These are phyloP conservation scores for Pseudonitzschia delicatissima DNA, from an alignment of 108 stramenopile genomes.

Conservation along the genomic window DNA sequence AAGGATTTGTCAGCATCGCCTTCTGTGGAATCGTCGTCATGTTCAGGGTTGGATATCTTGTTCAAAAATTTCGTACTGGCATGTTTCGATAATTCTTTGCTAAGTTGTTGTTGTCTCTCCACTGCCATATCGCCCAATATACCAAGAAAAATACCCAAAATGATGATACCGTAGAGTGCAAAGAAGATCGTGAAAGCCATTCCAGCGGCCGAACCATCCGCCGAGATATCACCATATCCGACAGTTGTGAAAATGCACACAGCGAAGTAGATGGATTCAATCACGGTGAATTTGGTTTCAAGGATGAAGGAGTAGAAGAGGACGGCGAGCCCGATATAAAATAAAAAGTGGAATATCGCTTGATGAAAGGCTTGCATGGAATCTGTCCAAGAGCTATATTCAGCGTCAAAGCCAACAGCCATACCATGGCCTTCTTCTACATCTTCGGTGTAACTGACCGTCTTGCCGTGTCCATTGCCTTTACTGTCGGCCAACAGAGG, in stretches of 20 bases:
- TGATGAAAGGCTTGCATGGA: neutral
- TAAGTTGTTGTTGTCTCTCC: neutral
- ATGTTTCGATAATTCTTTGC: neutral
- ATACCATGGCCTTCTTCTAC: too few relatives aligned
- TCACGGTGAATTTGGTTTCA: constrained; percentile 39
- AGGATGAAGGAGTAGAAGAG: constrained; percentile 1
- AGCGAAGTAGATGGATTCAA: constrained; percentile 63
- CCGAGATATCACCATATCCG: constrained; percentile 66
- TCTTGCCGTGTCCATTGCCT: too few relatives aligned
- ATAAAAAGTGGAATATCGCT: neutral
- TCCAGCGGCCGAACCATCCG: constrained; percentile 22
- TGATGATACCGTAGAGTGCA: constrained; percentile 39
- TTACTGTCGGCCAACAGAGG: too few relatives aligned
- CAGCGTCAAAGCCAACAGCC: too few relatives aligned
- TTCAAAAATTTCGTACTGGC: neutral
- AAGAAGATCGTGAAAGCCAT: constrained; percentile 47
- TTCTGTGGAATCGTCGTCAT: neutral
- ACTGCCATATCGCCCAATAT: constrained; percentile 35
- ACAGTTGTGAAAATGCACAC: constrained; percentile 61
- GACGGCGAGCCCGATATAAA: neutral
- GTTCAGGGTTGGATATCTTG: neutral
- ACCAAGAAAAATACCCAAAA: constrained; percentile 52
- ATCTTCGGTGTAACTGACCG: too few relatives aligned
- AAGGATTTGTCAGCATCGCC: neutral
- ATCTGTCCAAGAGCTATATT: too few relatives aligned